Evolutionary conservation across 768 basidiomycete species (phyloP).

Genomic region (Kwoniella dendrophila): DNA sequence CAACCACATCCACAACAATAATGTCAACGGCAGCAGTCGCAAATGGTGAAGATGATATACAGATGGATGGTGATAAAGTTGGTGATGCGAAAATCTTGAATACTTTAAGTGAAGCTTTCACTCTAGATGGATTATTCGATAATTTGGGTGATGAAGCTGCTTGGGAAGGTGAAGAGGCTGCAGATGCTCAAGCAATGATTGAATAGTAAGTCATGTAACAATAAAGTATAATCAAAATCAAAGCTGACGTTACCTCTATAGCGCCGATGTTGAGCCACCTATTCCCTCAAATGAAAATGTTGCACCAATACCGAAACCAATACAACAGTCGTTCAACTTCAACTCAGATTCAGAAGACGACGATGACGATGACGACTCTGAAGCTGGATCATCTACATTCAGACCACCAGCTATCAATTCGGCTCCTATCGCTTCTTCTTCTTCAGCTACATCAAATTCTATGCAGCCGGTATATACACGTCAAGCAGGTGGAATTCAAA

Average conservation of each 20-base stretch:
- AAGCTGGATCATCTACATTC: constrained; percentile 13
- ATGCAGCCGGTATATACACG: background rate
- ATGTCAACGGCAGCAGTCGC: constrained; percentile 52
- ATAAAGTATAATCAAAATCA: background rate
- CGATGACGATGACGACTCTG: constrained; percentile 20
- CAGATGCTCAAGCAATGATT: constrained; percentile 29
- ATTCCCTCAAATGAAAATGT: too few species aligned
- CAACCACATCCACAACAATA: too few species aligned
- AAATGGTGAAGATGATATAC: constrained; percentile 60
- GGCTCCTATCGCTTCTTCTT: background rate
- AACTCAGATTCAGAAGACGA: background rate
- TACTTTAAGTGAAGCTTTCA: constrained; percentile 74
- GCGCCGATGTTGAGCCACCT: background rate
- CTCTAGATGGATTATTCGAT: constrained; percentile 76
- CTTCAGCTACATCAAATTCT: background rate
- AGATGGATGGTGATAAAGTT: constrained; percentile 73
- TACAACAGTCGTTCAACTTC: background rate
- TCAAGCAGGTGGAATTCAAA: constrained; percentile 3
- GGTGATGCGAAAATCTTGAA: constrained; percentile 78
- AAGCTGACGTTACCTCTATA: background rate
- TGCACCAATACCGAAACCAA: too few species aligned
- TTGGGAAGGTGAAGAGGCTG: constrained; percentile 59
- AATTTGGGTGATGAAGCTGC: constrained; percentile 81
- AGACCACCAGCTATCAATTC: constrained; percentile 4
- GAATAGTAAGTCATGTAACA: constrained; percentile 32